These are phyloP conservation scores for Kuraishia borneana DNA, from an alignment of 805 yeast species.

Conservation along the genomic window DNA sequence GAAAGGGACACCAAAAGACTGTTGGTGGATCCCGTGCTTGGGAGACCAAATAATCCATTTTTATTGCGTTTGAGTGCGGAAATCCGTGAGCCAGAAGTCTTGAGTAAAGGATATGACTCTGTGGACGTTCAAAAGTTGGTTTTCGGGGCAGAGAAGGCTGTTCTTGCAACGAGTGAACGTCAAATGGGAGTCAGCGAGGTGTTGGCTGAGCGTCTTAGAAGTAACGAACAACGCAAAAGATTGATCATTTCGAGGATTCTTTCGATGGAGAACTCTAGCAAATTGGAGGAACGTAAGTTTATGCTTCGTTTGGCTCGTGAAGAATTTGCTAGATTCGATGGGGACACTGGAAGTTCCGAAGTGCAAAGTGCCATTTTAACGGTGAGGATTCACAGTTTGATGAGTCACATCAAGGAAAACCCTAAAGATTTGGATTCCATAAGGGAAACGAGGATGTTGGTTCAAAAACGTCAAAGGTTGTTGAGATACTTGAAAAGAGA, in stretches of 20 bases:
- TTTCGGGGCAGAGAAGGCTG: conserved; percentile 65
- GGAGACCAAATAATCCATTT: conserved; percentile 56
- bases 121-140: conserved; percentile 65
- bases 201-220: conserved; percentile 11
- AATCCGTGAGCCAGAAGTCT: conserved; percentile 50
- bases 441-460: conserved; percentile 67
- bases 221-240: conserved; percentile 40
- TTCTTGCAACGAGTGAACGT: conserved; percentile 21
- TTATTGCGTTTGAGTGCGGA: conserved; percentile 56
- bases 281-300: conserved; percentile 41
- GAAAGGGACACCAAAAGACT: conserved; percentile 12
- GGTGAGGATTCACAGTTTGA: conserved; percentile 64
- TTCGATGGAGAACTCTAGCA: conserved; percentile 59
- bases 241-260: conserved; percentile 64
- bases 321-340: conserved; percentile 76
- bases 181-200: conserved; percentile 9
- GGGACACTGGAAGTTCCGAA: conserved; percentile 92
- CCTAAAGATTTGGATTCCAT: conserved; percentile 66
- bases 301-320: conserved; percentile 55
- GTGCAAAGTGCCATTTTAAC: conserved; percentile 92
- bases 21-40: conserved; percentile 77
- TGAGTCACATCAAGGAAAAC: conserved; percentile 58
- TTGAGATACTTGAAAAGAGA: conserved; percentile 74
- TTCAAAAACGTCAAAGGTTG: conserved; percentile 80
- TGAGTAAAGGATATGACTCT: conserved; percentile 47